A percentile compares a stretch with the other conserved stretches of the same genome.
phyloP scores from a whole-genome alignment of 1,139 yeast genomes.

The Nakaseomyces glabratus region DNA sequence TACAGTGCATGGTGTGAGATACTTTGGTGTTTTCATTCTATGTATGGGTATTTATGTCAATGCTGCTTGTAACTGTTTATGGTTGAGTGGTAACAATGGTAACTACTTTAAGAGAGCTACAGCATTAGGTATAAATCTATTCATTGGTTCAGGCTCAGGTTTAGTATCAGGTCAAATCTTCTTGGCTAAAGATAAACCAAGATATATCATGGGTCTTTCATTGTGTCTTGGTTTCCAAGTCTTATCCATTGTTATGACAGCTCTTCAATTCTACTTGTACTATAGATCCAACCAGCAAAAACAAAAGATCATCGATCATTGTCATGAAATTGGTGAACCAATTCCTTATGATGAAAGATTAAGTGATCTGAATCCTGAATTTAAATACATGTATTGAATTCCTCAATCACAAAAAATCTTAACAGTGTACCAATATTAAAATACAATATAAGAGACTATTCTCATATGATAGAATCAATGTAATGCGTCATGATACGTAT shows the following conservation, averaged over 20 bases:
- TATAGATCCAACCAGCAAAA: constrained; percentile 39
- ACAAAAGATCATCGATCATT: constrained; percentile 22
- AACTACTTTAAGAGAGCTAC: constrained; percentile 41
- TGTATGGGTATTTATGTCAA: constrained; percentile 36
- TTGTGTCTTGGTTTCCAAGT: constrained; percentile 46
- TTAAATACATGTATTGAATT: constrained; percentile 38
- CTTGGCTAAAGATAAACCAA: constrained; percentile 29
- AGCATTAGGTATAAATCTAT: constrained; percentile 38
- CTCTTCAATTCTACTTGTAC: constrained; percentile 38
- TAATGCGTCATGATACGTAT: too few relatives aligned
- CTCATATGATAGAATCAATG: too few relatives aligned
- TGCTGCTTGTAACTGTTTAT: constrained; percentile 38
- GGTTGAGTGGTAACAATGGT: constrained; percentile 40
- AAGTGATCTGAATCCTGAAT: constrained; percentile 59
- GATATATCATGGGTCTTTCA: constrained; percentile 34
- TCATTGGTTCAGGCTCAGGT: constrained; percentile 41
- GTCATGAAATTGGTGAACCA: constrained; percentile 33
- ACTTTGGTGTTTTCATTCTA: constrained; percentile 41
- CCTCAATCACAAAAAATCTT: too few relatives aligned
- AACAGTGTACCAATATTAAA: too few relatives aligned
- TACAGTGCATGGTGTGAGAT: constrained; percentile 34
- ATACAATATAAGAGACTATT: too few relatives aligned
- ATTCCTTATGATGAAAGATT: constrained; percentile 44
- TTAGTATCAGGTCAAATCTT: constrained; percentile 40
- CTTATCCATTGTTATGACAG: constrained; percentile 41